Conservation (phyloP, 2,329 filamentous ascomycete genomes). For the Ophiostoma sp. region DNA sequence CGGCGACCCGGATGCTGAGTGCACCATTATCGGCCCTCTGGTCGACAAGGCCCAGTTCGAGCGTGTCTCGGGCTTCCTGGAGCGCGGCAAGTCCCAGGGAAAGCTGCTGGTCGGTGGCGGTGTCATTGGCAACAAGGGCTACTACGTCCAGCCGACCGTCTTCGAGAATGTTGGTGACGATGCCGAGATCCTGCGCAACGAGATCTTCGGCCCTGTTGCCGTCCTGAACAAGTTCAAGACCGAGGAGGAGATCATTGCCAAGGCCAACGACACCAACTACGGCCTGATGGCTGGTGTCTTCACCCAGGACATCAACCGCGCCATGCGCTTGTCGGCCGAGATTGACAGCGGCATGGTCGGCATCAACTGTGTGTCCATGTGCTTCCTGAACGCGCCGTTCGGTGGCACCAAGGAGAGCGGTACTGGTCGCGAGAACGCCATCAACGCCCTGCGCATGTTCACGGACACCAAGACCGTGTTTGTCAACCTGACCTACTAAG, state of each 20-base stretch:
- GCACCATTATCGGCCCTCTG: conserved; percentile 60
- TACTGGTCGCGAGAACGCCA: conserved; percentile 50
- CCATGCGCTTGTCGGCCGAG: conserved; percentile 53
- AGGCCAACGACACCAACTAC: conserved; percentile 56
- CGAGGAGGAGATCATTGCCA: conserved; percentile 55
- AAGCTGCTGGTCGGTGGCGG: conserved; percentile 42
- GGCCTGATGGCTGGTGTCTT: conserved; percentile 53
- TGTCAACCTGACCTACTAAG: conserved; percentile 40
- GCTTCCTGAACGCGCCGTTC: conserved; percentile 47
- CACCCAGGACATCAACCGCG: conserved; percentile 64
- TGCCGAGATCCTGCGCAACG: conserved; percentile 51
- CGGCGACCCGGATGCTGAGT: conserved; percentile 60
- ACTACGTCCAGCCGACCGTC: conserved; percentile 37
- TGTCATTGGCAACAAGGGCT: conserved; percentile 42
- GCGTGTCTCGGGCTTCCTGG: conserved; percentile 47
- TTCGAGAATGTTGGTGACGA: conserved; percentile 46
- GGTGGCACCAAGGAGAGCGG: conserved; percentile 54
- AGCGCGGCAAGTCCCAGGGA: conserved; percentile 43
- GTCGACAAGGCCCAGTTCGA: conserved; percentile 52
- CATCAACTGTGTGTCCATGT: conserved; percentile 55
- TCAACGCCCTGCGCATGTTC: conserved; percentile 48
- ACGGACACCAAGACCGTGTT: conserved; percentile 54
- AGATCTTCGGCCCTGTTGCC: conserved; percentile 61
- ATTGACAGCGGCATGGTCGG: conserved; percentile 71
- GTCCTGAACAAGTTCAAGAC: conserved; percentile 56